Base-by-base conservation (phyloP, 192 early-diverging fungal species). In the Cetraspora pellucida region DNA sequence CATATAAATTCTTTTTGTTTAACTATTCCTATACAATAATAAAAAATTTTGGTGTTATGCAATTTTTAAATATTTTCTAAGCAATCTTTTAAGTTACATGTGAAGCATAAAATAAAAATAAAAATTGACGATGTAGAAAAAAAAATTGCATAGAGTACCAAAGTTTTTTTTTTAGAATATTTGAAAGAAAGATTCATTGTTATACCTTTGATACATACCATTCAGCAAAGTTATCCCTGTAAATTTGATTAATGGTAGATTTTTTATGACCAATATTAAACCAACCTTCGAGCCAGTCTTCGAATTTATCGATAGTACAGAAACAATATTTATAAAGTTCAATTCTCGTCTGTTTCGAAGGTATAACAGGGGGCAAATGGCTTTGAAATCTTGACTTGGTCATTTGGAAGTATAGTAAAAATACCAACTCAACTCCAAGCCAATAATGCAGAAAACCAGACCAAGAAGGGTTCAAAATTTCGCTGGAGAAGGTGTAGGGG, bases 121-220 rank as follows among this genome's bases (percentile, higher is more conserved):
- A n/a, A n/a, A n/a, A n/a, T n/a, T n/a, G n/a, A n/a, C n/a, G n/a
- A n/a, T n/a, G n/a, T n/a, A n/a, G n/a, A n/a, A n/a, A n/a, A n/a
- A n/a, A n/a, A n/a, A n/a, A n/a, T n/a, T n/a, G n/a, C n/a, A n/a
- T n/a, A n/a, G n/a, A n/a, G n/a, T n/a, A n/a, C n/a, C n/a, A n/a
- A n/a, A n/a, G n/a, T n/a, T n/a, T n/a, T n/a, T n/a, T n/a, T n/a
- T n/a, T n/a, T n/a, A n/a, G n/a, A n/a, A n/a, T n/a, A n/a, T n/a
- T n/a, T n/a, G n/a, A n/a, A n/a, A n/a, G n/a, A n/a, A n/a, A n/a
- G n/a, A n/a, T n/a, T n/a, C n/a, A n/a, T n/a, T n/a, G n/a, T n/a
- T n/a, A n/a, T n/a, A n/a, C n/a, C n/a, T n/a, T n/a, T n/a, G n/a
- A 65, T 65, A 45, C 30, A 25, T 68, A 68, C 66, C 66, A 68